Conservation (phyloP, 2,329 filamentous ascomycete species). For the Thelonectria blattea region DNA sequence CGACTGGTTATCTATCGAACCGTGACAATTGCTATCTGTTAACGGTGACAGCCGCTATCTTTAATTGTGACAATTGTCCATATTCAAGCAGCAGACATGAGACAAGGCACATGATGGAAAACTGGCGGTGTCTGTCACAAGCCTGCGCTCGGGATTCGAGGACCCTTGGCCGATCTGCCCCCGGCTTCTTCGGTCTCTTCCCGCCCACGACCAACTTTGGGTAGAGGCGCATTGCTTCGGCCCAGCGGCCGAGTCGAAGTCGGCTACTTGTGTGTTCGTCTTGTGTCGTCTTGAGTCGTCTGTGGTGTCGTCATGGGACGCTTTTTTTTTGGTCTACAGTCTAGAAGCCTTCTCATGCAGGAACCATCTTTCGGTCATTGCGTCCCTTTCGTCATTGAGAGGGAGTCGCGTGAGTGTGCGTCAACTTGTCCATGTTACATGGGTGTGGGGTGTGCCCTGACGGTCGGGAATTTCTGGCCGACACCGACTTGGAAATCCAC, state of each 20-base stretch:
- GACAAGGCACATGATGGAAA: too few species aligned
- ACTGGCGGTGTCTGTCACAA: background rate
- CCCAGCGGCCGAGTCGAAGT: constrained; percentile 13
- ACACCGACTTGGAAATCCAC: background rate
- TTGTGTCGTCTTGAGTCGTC: background rate
- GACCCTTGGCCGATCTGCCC: constrained; percentile 27
- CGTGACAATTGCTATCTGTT: too few species aligned
- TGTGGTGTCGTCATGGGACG: background rate
- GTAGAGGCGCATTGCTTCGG: constrained; percentile 38
- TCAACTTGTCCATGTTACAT: background rate
- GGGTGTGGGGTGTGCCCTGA: background rate
- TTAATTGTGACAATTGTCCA: too few species aligned
- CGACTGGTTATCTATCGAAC: too few species aligned
- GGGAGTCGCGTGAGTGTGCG: too few species aligned
- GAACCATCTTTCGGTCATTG: background rate
- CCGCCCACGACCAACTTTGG: constrained; percentile 24
- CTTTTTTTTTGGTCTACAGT: background rate
- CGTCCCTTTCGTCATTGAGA: background rate
- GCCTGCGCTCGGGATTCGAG: constrained; percentile 27
- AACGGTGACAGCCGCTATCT: too few species aligned
- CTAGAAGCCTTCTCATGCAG: background rate
- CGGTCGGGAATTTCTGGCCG: constrained; percentile 9
- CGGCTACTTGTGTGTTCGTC: background rate
- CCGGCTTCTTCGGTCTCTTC: constrained; percentile 31
- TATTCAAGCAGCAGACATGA: too few species aligned